Evolutionary conservation across 169 alveolate species (phyloP).

Genomic region (Prorocentrum cordatum): DNA sequence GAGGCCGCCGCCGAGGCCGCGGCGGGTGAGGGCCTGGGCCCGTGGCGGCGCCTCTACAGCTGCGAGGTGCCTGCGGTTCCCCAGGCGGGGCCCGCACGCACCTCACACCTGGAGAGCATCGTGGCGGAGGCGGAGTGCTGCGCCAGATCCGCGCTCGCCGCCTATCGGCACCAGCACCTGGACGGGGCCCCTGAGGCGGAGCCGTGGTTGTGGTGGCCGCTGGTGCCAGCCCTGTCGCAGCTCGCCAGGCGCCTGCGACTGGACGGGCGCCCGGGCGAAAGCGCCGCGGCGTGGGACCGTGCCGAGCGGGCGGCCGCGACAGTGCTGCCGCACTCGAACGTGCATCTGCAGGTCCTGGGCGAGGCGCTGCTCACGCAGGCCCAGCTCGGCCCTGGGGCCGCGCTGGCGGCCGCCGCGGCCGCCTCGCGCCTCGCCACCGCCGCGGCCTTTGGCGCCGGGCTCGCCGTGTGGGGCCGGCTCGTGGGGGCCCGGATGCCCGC

Average conservation of each 20-base stretch:
- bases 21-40: neutral
- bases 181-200: neutral
- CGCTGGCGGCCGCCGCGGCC: too few relatives aligned
- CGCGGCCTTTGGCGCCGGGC: too few relatives aligned
- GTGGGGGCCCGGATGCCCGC: too few relatives aligned
- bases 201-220: slow-evolving; percentile 23
- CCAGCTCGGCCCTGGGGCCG: too few relatives aligned
- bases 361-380: too few relatives aligned
- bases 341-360: too few relatives aligned
- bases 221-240: slow-evolving; percentile 33
- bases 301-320: too few relatives aligned
- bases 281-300: neutral
- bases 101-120: slow-evolving; percentile 13
- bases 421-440: too few relatives aligned
- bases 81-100: neutral
- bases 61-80: slow-evolving; percentile 15
- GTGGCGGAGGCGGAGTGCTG: neutral
- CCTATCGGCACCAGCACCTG: neutral
- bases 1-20: neutral
- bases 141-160: neutral
- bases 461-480: too few relatives aligned
- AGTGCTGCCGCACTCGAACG: too few relatives aligned
- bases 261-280: slow-evolving; percentile 26
- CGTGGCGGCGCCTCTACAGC: slow-evolving; percentile 31
- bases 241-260: slow-evolving; percentile 34